Evolutionary conservation across 192 early-diverging fungal species (phyloP).

Genomic region (Umbelopsis isabellina): DNA sequence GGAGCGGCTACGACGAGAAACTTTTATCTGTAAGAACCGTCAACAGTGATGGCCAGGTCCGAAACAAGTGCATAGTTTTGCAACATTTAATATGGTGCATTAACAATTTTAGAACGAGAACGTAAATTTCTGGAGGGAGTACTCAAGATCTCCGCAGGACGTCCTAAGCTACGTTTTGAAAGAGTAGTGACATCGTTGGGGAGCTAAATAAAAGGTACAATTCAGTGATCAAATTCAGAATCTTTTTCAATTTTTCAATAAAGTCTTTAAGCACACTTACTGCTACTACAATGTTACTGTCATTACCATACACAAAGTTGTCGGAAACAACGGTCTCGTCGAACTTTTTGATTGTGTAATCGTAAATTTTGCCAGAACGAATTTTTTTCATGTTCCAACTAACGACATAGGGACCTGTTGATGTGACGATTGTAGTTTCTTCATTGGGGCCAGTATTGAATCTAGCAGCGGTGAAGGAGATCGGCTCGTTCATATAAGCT

Average conservation of each 20-base stretch:
- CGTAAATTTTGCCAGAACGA: slow-evolving; percentile 73
- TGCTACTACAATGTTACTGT: slow-evolving; percentile 85
- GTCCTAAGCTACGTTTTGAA: background rate
- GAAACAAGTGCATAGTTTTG: no score
- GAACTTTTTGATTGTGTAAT: slow-evolving; percentile 91
- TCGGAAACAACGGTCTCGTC: slow-evolving; percentile 83
- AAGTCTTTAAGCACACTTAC: no score
- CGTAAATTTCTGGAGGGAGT: slow-evolving; percentile 7
- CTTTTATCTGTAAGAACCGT: no score
- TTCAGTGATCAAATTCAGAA: no score
- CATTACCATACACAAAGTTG: slow-evolving; percentile 87
- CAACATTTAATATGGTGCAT: slow-evolving; percentile 61
- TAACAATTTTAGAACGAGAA: slow-evolving; percentile 49
- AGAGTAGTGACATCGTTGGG: slow-evolving; percentile 13
- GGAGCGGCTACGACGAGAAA: no score
- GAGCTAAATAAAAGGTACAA: background rate
- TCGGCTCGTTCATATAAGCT: slow-evolving; percentile 66
- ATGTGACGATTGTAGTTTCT: slow-evolving; percentile 85
- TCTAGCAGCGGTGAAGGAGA: slow-evolving; percentile 84
- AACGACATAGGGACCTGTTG: slow-evolving; percentile 86
- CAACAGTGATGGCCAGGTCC: no score
- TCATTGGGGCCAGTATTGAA: slow-evolving; percentile 82
- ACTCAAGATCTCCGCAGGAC: background rate
- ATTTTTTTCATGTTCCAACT: slow-evolving; percentile 89
- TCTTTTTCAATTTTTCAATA: no score